Base-by-base conservation (phyloP, 2,329 filamentous ascomycete species). In the Beauveria asiatica region DNA sequence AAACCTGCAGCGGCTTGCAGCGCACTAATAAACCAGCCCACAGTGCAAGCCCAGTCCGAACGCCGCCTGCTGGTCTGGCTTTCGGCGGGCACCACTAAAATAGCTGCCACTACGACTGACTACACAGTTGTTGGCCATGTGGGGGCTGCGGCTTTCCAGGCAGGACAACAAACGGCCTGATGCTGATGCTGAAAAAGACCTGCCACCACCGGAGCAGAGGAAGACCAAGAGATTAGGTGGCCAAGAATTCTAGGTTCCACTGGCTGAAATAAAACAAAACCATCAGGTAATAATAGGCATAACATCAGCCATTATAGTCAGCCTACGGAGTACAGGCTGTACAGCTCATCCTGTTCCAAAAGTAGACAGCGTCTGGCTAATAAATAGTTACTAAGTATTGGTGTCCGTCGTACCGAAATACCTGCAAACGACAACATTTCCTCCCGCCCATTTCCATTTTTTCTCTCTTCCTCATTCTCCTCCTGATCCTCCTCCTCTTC, bases 71-170 rank as follows among this genome's bases (percentile, higher is more conserved):
- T 46, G 44, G 44, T 46, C 44, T 46, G 44, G 44, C 44, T 25
- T 25, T 46, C 23, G 44, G 44, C 33, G 33, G 33, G 13, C 33
- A 37, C 33, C 21, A 46, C 21, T 46, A 46, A 4, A 46, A 25
- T 16, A 13, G 48, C n/a, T 27, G 48, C 33, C 8, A 33, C 13
- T 37, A 37, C 33, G 30, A 33, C 30, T 33, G 30, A 33, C 30
- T 37, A 37, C 13, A 39, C 19, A 54, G 51, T 37, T 55, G 52
- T 55, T 55, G 52, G 52, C 52, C 52, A 55, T 30, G 52, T 55
- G 52, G 39, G 52, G 39, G 52, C 19, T 45, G n/a, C 19, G 44
- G 21, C 44, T 21, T 13, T 21, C 21, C 44, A 23, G 44, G 11
- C 23, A 23, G 19, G 19, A 21, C 44, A 7, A 23, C 21, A 6